A percentile compares a stretch with the other conserved stretches of the same genome.
Conservation (phyloP, 306 rosid species). For the Erythrophleum fordii region DNA sequence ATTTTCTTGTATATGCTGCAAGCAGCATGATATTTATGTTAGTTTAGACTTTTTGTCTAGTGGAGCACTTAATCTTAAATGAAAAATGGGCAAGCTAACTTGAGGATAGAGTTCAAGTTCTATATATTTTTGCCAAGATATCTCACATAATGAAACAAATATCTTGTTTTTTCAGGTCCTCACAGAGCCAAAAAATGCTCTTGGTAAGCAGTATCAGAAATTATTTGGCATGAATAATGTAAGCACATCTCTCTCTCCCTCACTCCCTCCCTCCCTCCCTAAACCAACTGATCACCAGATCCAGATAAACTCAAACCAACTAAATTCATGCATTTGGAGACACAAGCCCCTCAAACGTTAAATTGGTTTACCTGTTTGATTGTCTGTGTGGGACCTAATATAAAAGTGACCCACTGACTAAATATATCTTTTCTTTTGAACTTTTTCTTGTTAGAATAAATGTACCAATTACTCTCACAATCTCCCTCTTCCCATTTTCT, state of each 20-base stretch:
- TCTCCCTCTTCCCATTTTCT: conserved; percentile 16
- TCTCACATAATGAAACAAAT: conserved; percentile 26
- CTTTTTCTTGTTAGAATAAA: background rate
- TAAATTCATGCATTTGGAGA: conserved; percentile 12
- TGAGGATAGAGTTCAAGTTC: conserved; percentile 3
- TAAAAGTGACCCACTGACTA: conserved; percentile 11
- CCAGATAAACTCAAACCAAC: conserved; percentile 14
- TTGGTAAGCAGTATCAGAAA: conserved; percentile 88
- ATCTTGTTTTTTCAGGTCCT: conserved; percentile 69
- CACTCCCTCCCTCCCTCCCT: background rate
- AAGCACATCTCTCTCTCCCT: conserved; percentile 39
- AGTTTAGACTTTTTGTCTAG: conserved; percentile 17
- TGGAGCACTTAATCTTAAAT: background rate
- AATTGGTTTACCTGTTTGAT: background rate
- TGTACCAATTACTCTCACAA: background rate
- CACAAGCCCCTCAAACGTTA: background rate
- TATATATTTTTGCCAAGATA: background rate
- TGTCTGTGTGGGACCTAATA: conserved; percentile 1
- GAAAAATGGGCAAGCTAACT: background rate
- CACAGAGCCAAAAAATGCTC: conserved; percentile 83
- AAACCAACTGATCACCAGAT: background rate
- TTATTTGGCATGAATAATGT: conserved; percentile 83
- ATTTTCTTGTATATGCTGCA: conserved; percentile 15
- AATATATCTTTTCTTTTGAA: conserved; percentile 4
- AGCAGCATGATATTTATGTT: background rate